Evolutionary conservation across 2,329 filamentous ascomycete species (phyloP).

Genomic region (Paraphaeosphaeria minitans): DNA sequence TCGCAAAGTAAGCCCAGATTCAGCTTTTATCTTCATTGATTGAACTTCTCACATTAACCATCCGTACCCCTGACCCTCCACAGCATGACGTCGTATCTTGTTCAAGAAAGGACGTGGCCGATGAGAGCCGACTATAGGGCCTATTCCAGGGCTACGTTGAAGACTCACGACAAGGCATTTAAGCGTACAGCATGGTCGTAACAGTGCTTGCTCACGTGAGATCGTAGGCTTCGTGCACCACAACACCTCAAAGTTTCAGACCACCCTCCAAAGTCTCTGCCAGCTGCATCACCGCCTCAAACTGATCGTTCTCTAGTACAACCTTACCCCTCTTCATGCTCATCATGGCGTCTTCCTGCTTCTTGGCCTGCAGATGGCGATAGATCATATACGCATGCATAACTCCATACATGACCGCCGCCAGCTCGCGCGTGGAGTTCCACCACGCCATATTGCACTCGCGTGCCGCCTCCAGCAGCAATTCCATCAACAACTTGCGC

Average conservation of each 20-base stretch:
- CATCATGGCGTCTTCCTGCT: not conserved
- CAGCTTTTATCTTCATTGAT: not conserved
- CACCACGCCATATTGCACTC: slow-evolving; percentile 7
- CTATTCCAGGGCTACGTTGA: not conserved
- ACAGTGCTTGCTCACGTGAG: no score
- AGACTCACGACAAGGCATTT: not conserved
- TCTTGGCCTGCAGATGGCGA: not conserved
- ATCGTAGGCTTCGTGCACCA: not conserved
- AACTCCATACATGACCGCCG: slow-evolving; percentile 7
- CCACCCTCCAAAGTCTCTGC: not conserved
- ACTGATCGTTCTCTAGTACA: not conserved
- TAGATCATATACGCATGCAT: slow-evolving; percentile 9
- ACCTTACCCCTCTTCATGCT: not conserved
- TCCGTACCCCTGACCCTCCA: not conserved
- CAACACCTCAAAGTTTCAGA: not conserved
- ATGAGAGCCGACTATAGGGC: no score
- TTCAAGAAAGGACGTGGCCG: not conserved
- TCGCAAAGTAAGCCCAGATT: not conserved
- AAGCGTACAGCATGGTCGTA: no score
- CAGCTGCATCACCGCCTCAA: not conserved
- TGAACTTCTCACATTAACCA: not conserved
- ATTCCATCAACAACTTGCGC: slow-evolving; percentile 6
- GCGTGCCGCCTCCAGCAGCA: not conserved
- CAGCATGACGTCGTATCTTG: not conserved
- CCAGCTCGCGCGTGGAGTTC: not conserved